Evolutionary conservation across 2,329 filamentous ascomycete species (phyloP), one percentile per base, ranked within the genome.

Genomic region (Claviceps pazoutovae): DNA sequence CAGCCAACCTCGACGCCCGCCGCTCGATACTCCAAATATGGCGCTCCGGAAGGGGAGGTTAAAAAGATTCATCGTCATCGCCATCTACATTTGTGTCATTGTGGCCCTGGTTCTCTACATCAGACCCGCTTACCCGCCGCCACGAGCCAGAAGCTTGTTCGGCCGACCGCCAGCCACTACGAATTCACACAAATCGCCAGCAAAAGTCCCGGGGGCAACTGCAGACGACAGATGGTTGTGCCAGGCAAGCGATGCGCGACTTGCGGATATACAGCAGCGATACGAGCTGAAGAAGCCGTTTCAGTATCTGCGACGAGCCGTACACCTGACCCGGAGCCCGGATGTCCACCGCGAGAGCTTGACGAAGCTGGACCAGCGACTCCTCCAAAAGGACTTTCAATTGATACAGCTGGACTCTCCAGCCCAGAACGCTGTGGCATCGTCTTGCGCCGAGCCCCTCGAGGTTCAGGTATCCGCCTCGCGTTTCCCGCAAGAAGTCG

Each of bases 241-340:
- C 38, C 48, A 45, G n/a, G 14, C 52, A 36, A 48, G 21, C 52
- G 37, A 37, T 13, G 21, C 43, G 8, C 37, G 45, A 7, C 43
- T 53, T 2, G n/a, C 23, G 14, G 23, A 51, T 5, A 16, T 53
- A 6, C 42, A 45, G 19, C 7, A 71, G 17, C 70, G 67, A 54
- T 75, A 74, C 57, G 63, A 67, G 8, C 66, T 80, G 9, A 65
- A 70, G 26, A 68, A 74, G 39, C 67, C 68, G 37, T 74, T 79
- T 56, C 71, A 79, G 56, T 80, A 79, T 63, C 67, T 71, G 51
- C 75, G 75, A 62, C 71, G 76, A 51, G 75, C 78, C 57, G 65
- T 79, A 21, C 71, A 71, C 56, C 71, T 76, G 53, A 68, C 67
- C 38, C 72, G 74, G 26, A 62, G 56, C 26, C 62, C 74, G 46